phyloP scores from a whole-genome alignment of 805 yeast genomes.

The Sungouiella thailandica region DNA sequence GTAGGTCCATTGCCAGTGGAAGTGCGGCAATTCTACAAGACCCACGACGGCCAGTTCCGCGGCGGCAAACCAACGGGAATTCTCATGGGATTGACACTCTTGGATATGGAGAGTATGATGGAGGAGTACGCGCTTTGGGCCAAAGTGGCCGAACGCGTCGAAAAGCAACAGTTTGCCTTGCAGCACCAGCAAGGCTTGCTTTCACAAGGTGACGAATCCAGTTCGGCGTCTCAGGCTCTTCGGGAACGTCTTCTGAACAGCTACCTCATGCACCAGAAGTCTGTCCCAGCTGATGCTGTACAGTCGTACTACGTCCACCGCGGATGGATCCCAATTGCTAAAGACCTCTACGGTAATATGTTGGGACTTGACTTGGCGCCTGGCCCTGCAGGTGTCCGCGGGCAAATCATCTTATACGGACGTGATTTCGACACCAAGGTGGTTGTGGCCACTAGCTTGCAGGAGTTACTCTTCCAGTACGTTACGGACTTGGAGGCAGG shows the following conservation, averaged over 20 bases:
- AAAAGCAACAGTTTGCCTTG: constrained; percentile 29
- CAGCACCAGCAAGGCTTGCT: constrained; percentile 24
- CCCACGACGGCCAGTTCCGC: constrained; percentile 43
- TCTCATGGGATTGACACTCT: constrained; percentile 37
- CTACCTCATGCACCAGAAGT: constrained; percentile 17
- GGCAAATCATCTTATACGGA: constrained; percentile 14
- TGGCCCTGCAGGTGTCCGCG: constrained; percentile 15
- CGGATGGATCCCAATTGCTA: constrained; percentile 17
- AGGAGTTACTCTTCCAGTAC: constrained; percentile 35
- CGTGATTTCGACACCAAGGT: constrained; percentile 12
- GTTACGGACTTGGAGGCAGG: constrained; percentile 39
- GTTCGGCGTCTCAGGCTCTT: constrained; percentile 7
- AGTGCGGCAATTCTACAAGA: constrained; percentile 40
- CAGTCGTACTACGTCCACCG: constrained; percentile 17
- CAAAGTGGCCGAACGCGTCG: constrained; percentile 37
- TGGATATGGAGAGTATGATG: constrained; percentile 39
- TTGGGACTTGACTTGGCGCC: constrained; percentile 18
- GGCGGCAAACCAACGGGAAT: constrained; percentile 44
- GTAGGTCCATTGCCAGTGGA: constrained; percentile 40
- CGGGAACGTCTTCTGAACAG: constrained; percentile 11
- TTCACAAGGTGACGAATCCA: constrained; percentile 5
- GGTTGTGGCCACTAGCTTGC: constrained; percentile 21
- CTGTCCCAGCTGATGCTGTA: constrained; percentile 15
- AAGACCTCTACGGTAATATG: constrained; percentile 14
- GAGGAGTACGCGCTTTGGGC: constrained; percentile 40